Conservation (phyloP, 1,139 yeast genomes). For the Nakaseomyces delphensis region DNA sequence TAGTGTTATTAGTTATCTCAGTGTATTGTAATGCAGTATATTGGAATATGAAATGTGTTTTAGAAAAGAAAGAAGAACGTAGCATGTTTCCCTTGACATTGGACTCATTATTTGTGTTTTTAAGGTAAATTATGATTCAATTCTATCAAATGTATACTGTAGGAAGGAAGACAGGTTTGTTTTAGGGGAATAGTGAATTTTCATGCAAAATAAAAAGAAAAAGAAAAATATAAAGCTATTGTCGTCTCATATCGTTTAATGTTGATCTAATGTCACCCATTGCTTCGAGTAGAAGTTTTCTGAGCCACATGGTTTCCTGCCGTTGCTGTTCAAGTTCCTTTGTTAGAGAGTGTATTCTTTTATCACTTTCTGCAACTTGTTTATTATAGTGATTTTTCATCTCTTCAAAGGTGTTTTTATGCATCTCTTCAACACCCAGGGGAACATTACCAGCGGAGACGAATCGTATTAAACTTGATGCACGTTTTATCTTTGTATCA, state of each 20-base stretch:
- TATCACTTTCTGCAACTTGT: constrained; percentile 26
- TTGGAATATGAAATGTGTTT: no score
- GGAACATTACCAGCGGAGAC: neutral
- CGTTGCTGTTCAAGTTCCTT: constrained; percentile 27
- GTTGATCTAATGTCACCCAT: constrained; percentile 30
- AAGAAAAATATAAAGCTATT: no score
- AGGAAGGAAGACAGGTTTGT: no score
- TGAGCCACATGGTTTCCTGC: constrained; percentile 29
- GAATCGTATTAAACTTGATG: neutral
- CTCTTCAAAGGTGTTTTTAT: constrained; percentile 10
- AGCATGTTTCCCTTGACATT: no score
- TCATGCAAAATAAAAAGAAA: no score
- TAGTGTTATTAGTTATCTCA: no score
- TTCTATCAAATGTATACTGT: no score
- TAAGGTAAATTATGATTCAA: no score
- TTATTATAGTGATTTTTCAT: constrained; percentile 22
- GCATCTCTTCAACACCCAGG: neutral
- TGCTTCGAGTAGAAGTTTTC: constrained; percentile 30
- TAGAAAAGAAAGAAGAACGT: no score
- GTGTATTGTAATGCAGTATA: no score
- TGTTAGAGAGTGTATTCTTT: constrained; percentile 25
- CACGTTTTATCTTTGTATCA: neutral
- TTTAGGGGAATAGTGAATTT: no score
- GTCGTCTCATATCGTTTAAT: constrained; percentile 20
- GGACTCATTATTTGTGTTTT: no score